phyloP scores from a whole-genome alignment of 352 stramenopile species.

The Aphanomyces stellatus region DNA sequence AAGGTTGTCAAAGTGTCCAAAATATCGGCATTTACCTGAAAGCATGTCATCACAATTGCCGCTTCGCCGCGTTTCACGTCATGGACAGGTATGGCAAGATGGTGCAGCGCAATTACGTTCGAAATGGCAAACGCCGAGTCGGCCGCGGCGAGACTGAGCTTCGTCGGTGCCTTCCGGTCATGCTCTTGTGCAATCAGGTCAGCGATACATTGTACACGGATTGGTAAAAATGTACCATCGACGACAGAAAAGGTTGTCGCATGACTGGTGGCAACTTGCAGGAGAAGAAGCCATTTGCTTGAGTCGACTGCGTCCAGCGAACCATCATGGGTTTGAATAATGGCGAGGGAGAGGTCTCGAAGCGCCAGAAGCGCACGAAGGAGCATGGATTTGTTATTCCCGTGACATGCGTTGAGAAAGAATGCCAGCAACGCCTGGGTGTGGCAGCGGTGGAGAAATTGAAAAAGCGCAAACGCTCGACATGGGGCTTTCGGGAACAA shows the following conservation, averaged over 20 bases:
- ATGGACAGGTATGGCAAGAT: no score
- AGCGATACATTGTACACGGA: no score
- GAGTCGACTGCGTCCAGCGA: no score
- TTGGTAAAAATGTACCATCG: no score
- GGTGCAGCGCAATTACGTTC: background rate
- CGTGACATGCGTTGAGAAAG: background rate
- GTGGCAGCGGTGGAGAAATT: background rate
- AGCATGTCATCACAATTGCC: no score
- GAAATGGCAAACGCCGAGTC: background rate
- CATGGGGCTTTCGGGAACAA: background rate
- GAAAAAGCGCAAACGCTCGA: background rate
- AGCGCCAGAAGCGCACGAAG: background rate
- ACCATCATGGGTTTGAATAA: no score
- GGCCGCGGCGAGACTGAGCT: slow-evolving; percentile 8
- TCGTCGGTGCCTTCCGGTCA: background rate
- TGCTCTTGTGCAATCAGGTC: background rate
- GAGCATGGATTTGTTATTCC: background rate
- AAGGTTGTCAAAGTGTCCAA: background rate
- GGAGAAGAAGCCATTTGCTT: no score
- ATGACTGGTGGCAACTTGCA: no score
- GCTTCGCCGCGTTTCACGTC: no score
- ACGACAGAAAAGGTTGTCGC: no score
- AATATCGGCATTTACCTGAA: no score
- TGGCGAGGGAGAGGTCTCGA: background rate
- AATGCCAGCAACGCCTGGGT: background rate